These are phyloP conservation scores for Botrytis hyacinthi DNA, from an alignment of 2,329 filamentous ascomycete genomes.

Conservation along the genomic window DNA sequence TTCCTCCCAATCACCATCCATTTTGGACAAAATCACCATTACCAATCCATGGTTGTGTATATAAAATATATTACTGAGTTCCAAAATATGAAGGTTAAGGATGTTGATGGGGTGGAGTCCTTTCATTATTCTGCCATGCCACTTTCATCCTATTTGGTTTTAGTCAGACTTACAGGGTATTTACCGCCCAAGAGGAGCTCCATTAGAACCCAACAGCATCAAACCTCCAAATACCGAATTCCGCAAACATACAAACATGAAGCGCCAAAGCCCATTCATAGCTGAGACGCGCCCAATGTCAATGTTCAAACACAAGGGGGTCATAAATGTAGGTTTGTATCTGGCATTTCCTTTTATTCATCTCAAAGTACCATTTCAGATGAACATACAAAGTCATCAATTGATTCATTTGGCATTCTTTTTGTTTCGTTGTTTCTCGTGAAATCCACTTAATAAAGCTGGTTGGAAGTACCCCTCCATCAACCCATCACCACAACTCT, in stretches of 20 bases:
- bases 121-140: slow-evolving; percentile 17
- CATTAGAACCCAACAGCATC: background rate
- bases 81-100: slow-evolving; percentile 1
- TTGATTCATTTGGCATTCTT: background rate
- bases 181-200: slow-evolving; percentile 8
- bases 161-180: background rate
- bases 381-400: background rate
- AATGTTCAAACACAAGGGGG: background rate
- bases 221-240: background rate
- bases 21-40: slow-evolving; percentile 34
- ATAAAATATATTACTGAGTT: slow-evolving; percentile 4
- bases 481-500: background rate
- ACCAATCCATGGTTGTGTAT: slow-evolving; percentile 21
- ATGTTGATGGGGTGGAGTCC: slow-evolving; percentile 7
- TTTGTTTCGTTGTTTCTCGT: background rate
- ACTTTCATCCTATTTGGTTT: slow-evolving; percentile 8
- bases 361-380: background rate
- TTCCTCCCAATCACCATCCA: slow-evolving; percentile 70
- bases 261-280: slow-evolving; percentile 1
- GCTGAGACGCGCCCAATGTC: background rate
- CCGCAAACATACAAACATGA: background rate
- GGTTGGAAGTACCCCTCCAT: background rate
- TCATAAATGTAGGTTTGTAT: background rate
- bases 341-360: background rate
- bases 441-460: background rate